These are phyloP conservation scores for Pseudocercospora vitis DNA, from an alignment of 2,329 filamentous ascomycete species.

Conservation along the genomic window DNA sequence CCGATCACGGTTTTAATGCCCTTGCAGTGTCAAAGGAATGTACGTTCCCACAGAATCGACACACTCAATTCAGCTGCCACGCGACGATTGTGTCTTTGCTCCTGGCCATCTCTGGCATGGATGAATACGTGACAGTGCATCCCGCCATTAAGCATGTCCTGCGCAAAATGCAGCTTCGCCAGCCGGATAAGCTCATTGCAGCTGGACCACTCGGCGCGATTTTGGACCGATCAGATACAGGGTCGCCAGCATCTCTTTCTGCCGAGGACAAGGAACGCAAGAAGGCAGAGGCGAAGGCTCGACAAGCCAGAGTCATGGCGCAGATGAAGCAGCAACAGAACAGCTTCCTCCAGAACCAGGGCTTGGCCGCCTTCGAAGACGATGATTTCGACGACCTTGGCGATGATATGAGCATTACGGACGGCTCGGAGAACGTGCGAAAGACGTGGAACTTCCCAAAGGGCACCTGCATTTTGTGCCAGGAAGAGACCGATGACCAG, in stretches of 20 bases:
- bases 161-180: conserved; percentile 79
- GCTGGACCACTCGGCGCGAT: conserved; percentile 61
- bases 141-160: conserved; percentile 82
- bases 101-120: conserved; percentile 56
- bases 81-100: conserved; percentile 51
- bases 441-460: conserved; percentile 87
- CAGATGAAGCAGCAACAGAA: conserved; percentile 98
- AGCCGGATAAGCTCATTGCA: conserved; percentile 68
- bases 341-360: conserved; percentile 86
- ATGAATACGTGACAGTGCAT: conserved; percentile 78
- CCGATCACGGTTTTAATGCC: conserved; percentile 28
- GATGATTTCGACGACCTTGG: conserved; percentile 75
- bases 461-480: conserved; percentile 92
- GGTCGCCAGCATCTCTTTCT: conserved; percentile 69
- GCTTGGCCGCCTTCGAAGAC: conserved; percentile 83
- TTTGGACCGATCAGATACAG: conserved; percentile 76
- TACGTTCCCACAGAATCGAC: conserved; percentile 13
- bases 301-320: conserved; percentile 93
- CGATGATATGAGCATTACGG: conserved; percentile 57
- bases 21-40: conserved; percentile 26
- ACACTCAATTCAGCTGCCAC: neutral
- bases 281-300: conserved; percentile 85
- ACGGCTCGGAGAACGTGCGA: conserved; percentile 63
- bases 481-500: conserved; percentile 90
- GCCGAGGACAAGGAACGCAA: conserved; percentile 72